Conservation (phyloP, 371 early-diverging fungal genomes). For the Mucor racemosus region DNA sequence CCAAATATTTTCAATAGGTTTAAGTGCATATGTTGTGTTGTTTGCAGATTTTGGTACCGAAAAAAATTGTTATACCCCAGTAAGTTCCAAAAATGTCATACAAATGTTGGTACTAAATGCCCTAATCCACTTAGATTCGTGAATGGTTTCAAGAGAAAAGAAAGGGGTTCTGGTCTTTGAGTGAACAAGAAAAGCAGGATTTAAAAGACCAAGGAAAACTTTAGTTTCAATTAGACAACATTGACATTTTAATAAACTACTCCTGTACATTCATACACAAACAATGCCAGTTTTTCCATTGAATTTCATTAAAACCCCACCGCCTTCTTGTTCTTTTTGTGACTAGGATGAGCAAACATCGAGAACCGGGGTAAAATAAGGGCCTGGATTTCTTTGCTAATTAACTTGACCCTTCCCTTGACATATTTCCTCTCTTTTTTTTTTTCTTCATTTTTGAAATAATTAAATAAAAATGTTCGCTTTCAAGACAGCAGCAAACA, state of each 20-base stretch:
- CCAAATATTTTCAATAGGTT: constrained; percentile 25
- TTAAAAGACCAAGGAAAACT: constrained; percentile 51
- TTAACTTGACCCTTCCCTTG: background rate
- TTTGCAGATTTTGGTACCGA: constrained; percentile 55
- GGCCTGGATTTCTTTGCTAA: constrained; percentile 22
- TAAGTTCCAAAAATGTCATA: constrained; percentile 22
- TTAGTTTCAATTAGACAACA: constrained; percentile 4
- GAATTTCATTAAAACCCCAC: constrained; percentile 1
- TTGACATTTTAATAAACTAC: background rate
- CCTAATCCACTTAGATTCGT: constrained; percentile 35
- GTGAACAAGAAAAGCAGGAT: constrained; percentile 43
- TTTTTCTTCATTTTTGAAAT: constrained; percentile 10
- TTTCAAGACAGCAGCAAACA: constrained; percentile 56
- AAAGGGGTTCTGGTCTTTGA: constrained; percentile 44
- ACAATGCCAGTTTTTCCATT: background rate
- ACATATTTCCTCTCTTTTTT: constrained; percentile 16
- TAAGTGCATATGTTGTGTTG: constrained; percentile 48
- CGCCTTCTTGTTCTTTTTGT: background rate
- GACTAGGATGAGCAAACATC: constrained; percentile 1
- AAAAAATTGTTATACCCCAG: constrained; percentile 53
- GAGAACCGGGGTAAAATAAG: constrained; percentile 23
- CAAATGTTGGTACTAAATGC: background rate
- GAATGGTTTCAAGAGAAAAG: constrained; percentile 51
- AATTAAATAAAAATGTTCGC: constrained; percentile 42
- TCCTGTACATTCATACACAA: background rate